These are phyloP conservation scores for Lactarius quietus DNA, from an alignment of 768 basidiomycete species.

Conservation along the genomic window DNA sequence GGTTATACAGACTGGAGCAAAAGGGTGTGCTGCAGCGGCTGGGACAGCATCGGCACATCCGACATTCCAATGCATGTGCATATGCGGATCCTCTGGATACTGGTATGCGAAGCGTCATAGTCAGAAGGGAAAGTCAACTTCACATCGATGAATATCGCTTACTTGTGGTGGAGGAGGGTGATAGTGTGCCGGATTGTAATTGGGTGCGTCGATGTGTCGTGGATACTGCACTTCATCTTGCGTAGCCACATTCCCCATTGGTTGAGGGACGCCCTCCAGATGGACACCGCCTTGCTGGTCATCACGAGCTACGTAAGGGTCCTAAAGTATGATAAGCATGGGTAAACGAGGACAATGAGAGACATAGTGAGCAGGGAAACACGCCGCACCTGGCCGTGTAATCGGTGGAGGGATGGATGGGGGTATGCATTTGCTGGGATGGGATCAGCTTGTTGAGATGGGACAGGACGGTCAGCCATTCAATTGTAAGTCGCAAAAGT, in stretches of 20 bases:
- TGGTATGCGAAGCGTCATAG: background rate
- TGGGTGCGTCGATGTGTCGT: background rate
- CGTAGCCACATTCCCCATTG: background rate
- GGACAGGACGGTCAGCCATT: no score
- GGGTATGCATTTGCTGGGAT: no score
- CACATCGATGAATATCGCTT: background rate
- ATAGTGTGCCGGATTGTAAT: background rate
- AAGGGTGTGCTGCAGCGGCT: no score
- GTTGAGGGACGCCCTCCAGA: background rate
- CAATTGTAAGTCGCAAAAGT: no score
- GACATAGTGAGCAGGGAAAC: no score
- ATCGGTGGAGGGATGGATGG: no score
- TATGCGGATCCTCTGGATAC: background rate
- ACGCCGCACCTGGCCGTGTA: no score
- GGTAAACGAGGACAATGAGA: no score
- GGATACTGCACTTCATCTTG: background rate
- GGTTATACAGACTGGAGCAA: background rate
- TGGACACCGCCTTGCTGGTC: background rate
- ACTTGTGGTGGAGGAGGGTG: background rate
- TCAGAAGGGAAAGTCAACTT: background rate
- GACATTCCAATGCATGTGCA: background rate
- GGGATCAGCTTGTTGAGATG: no score
- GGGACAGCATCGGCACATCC: no score
- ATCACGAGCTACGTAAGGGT: background rate
- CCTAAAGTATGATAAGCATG: background rate